Evolutionary conservation across 805 yeast species (phyloP).

Genomic region (Yamadazyma olivae): DNA sequence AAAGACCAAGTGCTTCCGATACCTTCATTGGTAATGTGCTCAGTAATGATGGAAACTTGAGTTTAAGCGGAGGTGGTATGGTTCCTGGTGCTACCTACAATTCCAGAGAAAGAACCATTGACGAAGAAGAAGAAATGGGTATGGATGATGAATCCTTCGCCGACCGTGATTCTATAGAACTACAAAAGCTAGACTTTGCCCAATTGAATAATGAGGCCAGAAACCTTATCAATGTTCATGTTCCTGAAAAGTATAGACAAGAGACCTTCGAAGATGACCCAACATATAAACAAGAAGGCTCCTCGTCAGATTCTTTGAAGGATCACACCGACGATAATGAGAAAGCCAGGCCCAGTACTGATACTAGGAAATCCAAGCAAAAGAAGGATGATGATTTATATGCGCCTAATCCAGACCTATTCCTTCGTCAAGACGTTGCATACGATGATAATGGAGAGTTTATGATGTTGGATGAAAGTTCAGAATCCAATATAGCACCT

Average conservation of each 20-base stretch:
- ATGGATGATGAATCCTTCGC: constrained; percentile 12
- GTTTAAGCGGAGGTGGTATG: constrained; percentile 39
- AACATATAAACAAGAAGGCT: constrained; percentile 2
- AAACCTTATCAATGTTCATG: constrained; percentile 50
- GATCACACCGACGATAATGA: constrained; percentile 1
- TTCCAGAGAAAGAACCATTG: constrained; percentile 13
- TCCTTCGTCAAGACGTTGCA: constrained; percentile 21
- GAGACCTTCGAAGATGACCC: constrained; percentile 4
- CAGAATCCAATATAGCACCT: constrained; percentile 33
- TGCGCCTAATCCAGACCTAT: constrained; percentile 46
- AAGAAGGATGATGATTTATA: constrained; percentile 17
- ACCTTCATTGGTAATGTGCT: constrained; percentile 39
- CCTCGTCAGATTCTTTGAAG: constrained; percentile 11
- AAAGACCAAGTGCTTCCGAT: constrained; percentile 23
- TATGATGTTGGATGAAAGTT: constrained; percentile 30
- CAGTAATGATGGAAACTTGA: constrained; percentile 17
- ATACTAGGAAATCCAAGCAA: constrained; percentile 1
- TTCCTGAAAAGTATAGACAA: constrained; percentile 20
- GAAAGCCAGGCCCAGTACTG: constrained; percentile 2
- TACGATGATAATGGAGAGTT: constrained; percentile 25
- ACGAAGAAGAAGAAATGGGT: constrained; percentile 33
- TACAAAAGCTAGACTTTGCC: constrained; percentile 41
- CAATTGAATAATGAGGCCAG: constrained; percentile 51
- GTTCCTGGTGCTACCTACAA: constrained; percentile 35
- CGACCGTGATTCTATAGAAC: constrained; percentile 39